Evolutionary conservation across 75 land plant species (phyloP).

Genomic region (Selaginella moellendorffii): DNA sequence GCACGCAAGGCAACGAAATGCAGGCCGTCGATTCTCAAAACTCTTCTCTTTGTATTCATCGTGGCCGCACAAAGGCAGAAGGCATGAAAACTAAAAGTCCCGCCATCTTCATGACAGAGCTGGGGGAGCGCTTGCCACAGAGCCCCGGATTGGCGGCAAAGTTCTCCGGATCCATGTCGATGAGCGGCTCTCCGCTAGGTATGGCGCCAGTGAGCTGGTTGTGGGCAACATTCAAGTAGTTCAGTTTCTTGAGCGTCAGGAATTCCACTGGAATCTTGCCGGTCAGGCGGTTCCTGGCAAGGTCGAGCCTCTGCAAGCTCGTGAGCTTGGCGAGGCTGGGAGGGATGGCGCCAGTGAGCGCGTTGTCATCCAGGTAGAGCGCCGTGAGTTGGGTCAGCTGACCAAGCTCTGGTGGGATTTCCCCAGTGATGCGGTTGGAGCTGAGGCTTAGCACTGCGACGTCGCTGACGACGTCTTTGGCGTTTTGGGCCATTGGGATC

Average conservation of each 20-base stretch:
- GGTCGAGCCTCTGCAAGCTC: background rate
- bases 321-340: background rate
- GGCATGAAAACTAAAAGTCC: no score
- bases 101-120: no score
- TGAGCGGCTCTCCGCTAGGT: background rate
- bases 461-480: background rate
- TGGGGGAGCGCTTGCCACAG: constrained; percentile 10
- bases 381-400: background rate
- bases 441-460: background rate
- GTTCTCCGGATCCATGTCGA: background rate
- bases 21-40: no score
- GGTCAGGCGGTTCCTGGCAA: background rate
- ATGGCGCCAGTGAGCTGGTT: background rate
- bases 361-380: background rate
- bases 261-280: background rate
- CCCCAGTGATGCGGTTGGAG: background rate
- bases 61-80: no score
- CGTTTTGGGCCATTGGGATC: background rate
- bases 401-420: background rate
- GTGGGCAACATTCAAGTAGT: background rate
- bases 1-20: no score
- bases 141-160: background rate
- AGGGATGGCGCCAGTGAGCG: background rate
- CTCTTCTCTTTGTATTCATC: no score
- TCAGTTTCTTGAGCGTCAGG: background rate